A percentile compares a stretch with the other conserved stretches of the same genome.
phyloP scores from a whole-genome alignment of 1,139 yeast species.

The Ogataea hybrid region DNA sequence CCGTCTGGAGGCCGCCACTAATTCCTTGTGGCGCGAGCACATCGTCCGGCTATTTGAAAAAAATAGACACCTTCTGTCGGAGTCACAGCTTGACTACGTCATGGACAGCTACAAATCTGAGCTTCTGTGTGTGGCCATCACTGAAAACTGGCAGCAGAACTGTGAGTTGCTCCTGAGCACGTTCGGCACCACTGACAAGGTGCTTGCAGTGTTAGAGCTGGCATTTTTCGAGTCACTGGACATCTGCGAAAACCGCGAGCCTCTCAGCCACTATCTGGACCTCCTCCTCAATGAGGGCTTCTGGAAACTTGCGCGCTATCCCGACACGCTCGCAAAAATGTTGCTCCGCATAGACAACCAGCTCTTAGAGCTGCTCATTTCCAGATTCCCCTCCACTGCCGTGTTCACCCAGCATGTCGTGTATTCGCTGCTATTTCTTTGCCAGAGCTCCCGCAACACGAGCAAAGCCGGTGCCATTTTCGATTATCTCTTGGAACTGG shows the following conservation, averaged over 20 bases:
- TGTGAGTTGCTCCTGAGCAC: slow-evolving; percentile 43
- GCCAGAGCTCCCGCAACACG: slow-evolving; percentile 11
- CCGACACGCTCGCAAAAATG: not conserved
- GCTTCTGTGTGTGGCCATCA: slow-evolving; percentile 52
- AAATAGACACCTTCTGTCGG: slow-evolving; percentile 12
- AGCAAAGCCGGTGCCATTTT: slow-evolving; percentile 13
- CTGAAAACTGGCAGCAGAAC: slow-evolving; percentile 52
- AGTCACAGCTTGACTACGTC: slow-evolving; percentile 21
- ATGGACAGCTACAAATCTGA: slow-evolving; percentile 44
- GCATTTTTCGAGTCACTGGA: slow-evolving; percentile 5
- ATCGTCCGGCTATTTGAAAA: slow-evolving; percentile 7
- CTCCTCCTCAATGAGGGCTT: slow-evolving; percentile 2
- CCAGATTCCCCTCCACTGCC: not conserved
- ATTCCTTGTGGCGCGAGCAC: slow-evolving; percentile 9
- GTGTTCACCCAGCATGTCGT: slow-evolving; percentile 6
- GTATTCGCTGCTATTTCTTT: slow-evolving; percentile 14
- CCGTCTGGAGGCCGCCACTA: not conserved
- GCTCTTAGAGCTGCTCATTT: not conserved
- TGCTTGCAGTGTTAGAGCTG: slow-evolving; percentile 1
- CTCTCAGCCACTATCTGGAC: slow-evolving; percentile 2
- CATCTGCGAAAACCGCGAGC: not conserved
- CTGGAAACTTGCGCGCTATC: not conserved
- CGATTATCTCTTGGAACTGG: slow-evolving; percentile 27
- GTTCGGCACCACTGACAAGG: slow-evolving; percentile 40
- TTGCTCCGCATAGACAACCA: not conserved